These are phyloP conservation scores for Triadica sebifera DNA, from an alignment of 345 rosid genomes.

Conservation along the genomic window DNA sequence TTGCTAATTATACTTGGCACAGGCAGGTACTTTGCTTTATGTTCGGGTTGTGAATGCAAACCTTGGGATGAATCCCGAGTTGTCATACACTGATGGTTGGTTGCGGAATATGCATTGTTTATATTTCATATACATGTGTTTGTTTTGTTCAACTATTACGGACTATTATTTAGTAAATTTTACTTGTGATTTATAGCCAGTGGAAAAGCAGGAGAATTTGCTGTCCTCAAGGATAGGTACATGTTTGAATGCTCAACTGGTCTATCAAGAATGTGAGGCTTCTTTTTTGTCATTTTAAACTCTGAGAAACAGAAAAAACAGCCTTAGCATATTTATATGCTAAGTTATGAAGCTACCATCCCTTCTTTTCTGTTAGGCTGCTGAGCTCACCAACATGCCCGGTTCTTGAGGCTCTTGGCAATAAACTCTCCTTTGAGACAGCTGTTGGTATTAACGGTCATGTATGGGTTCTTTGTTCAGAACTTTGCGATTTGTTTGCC, in stretches of 20 bases:
- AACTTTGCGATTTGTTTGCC: background rate
- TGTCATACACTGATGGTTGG: slow-evolving; percentile 74
- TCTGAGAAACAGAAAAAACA: background rate
- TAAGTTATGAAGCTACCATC: background rate
- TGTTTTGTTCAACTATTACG: slow-evolving; percentile 4
- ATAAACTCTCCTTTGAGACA: slow-evolving; percentile 69
- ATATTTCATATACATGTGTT: background rate
- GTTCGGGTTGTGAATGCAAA: slow-evolving; percentile 74
- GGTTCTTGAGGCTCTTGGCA: slow-evolving; percentile 75
- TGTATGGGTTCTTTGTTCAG: slow-evolving; percentile 47
- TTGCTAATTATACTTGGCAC: slow-evolving; percentile 23
- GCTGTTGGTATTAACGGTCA: slow-evolving; percentile 84
- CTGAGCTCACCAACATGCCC: slow-evolving; percentile 71
- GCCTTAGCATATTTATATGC: background rate
- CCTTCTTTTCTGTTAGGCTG: slow-evolving; percentile 43
- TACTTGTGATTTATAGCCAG: slow-evolving; percentile 41
- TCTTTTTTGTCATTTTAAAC: background rate
- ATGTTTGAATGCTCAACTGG: slow-evolving; percentile 85
- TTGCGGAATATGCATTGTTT: slow-evolving; percentile 9
- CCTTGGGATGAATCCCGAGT: slow-evolving; percentile 67
- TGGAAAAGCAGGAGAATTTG: slow-evolving; percentile 81
- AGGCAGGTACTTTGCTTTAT: slow-evolving; percentile 76
- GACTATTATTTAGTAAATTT: slow-evolving; percentile 8
- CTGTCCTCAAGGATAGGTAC: slow-evolving; percentile 67
- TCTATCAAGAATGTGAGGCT: slow-evolving; percentile 70